phyloP scores from a whole-genome alignment of 2,329 filamentous ascomycete species.

The Colletotrichum plurivorum region DNA sequence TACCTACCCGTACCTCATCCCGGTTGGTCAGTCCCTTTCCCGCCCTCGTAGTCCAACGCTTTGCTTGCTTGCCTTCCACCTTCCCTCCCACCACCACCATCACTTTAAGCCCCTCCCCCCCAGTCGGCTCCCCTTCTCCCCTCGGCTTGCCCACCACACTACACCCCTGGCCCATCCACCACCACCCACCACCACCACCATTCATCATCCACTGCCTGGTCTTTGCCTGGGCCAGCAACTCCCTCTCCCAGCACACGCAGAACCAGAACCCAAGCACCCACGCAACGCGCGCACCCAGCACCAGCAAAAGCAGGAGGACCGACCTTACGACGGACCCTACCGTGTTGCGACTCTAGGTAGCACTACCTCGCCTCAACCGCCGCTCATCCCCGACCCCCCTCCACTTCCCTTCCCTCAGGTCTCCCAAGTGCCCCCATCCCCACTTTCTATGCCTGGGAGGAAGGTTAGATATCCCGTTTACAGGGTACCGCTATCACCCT shows the following conservation, averaged over 20 bases:
- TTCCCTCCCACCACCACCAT: constrained; percentile 3
- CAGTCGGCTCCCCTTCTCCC: constrained; percentile 17
- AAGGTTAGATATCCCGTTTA: constrained; percentile 37
- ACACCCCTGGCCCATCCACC: constrained; percentile 6
- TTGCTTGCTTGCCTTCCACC: constrained; percentile 3
- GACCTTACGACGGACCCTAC: constrained; percentile 34
- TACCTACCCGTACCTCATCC: background rate
- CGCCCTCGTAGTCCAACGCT: background rate
- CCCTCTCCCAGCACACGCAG: background rate
- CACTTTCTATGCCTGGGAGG: constrained; percentile 41
- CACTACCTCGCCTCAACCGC: constrained; percentile 20
- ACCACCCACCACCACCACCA: background rate
- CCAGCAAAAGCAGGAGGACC: constrained; percentile 20
- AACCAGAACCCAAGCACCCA: constrained; percentile 1
- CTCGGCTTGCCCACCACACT: background rate
- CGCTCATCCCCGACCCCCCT: constrained; percentile 35
- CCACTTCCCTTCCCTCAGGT: constrained; percentile 41
- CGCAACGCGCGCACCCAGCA: constrained; percentile 12
- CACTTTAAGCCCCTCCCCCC: background rate
- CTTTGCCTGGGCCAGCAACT: constrained; percentile 4
- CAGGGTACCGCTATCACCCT: constrained; percentile 41
- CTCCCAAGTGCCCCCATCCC: constrained; percentile 39
- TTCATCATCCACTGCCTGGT: constrained; percentile 11
- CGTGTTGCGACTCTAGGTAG: constrained; percentile 30
- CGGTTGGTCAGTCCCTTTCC: constrained; percentile 7